phyloP scores from a whole-genome alignment of 805 yeast genomes.

The Schizosaccharomyces cryophilus region DNA sequence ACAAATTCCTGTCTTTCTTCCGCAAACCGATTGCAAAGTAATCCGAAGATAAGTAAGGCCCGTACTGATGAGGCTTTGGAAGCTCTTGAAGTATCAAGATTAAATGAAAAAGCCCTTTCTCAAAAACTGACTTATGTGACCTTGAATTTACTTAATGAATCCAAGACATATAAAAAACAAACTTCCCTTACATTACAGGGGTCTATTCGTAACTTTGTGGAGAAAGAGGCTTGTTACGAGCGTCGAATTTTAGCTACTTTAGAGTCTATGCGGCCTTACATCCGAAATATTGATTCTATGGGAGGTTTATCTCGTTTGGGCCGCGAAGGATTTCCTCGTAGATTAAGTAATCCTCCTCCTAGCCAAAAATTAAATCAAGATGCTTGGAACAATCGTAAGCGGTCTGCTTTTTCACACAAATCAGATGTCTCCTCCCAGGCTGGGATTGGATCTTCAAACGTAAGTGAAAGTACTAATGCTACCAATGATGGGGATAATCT shows the following conservation, averaged over 20 bases:
- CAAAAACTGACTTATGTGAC: conserved; percentile 60
- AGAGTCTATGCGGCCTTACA: conserved; percentile 46
- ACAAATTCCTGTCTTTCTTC: conserved; percentile 45
- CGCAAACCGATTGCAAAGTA: conserved; percentile 44
- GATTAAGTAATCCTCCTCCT: not conserved
- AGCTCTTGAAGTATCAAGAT: conserved; percentile 52
- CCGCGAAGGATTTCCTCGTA: conserved; percentile 20
- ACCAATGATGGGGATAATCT: not conserved
- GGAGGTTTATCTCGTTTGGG: conserved; percentile 75
- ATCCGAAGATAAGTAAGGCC: conserved; percentile 53
- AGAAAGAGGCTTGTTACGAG: conserved; percentile 63
- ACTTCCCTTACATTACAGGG: conserved; percentile 31
- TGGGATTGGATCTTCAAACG: not conserved
- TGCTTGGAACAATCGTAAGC: not conserved
- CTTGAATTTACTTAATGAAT: conserved; percentile 60
- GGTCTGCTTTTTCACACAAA: not conserved
- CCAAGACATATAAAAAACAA: conserved; percentile 30
- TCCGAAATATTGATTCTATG: conserved; percentile 43
- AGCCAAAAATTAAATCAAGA: not conserved
- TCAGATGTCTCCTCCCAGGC: not conserved
- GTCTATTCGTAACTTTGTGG: conserved; percentile 32
- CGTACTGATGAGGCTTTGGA: conserved; percentile 78
- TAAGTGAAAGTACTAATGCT: not conserved
- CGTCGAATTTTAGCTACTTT: conserved; percentile 52
- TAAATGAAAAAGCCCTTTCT: conserved; percentile 50